Conservation (phyloP, 371 early-diverging fungal genomes). For the Lichtheimia corymbifera region DNA sequence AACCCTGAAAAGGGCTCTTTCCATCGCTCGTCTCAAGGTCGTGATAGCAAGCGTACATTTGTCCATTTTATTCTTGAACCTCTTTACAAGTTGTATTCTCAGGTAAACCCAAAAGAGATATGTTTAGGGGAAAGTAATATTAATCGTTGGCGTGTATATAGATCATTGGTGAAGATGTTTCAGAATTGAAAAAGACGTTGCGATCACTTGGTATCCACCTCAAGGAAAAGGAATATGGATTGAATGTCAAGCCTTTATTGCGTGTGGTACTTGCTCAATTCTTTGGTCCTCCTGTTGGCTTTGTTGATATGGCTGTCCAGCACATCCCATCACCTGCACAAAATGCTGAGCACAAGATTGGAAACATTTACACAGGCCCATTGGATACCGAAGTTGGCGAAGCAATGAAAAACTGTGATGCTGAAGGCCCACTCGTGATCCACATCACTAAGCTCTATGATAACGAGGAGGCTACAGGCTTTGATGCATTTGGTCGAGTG, state of each 20-base stretch:
- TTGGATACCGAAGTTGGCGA: constrained; percentile 60
- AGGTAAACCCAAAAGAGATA: constrained; percentile 44
- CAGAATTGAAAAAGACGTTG: constrained; percentile 71
- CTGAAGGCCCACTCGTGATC: constrained; percentile 92
- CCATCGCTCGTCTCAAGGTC: constrained; percentile 66
- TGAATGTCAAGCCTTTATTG: constrained; percentile 85
- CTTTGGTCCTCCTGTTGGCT: constrained; percentile 86
- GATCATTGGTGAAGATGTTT: constrained; percentile 70
- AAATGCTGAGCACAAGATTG: constrained; percentile 69
- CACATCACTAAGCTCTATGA: constrained; percentile 90
- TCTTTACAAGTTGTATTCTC: constrained; percentile 91
- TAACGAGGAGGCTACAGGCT: constrained; percentile 78
- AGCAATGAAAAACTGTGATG: constrained; percentile 83
- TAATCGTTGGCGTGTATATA: constrained; percentile 1
- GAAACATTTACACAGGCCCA: constrained; percentile 79
- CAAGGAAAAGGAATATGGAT: constrained; percentile 71
- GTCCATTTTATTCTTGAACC: constrained; percentile 97
- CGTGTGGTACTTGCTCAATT: constrained; percentile 83
- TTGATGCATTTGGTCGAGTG: constrained; percentile 92
- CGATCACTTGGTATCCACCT: constrained; percentile 80
- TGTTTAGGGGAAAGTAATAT: not conserved
- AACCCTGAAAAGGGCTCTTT: constrained; percentile 80
- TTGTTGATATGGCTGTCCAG: constrained; percentile 87
- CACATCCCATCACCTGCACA: constrained; percentile 84
- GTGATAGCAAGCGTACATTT: constrained; percentile 78